Base-by-base conservation (phyloP, 306 rosid genomes). In the Spatholobus suberectus region DNA sequence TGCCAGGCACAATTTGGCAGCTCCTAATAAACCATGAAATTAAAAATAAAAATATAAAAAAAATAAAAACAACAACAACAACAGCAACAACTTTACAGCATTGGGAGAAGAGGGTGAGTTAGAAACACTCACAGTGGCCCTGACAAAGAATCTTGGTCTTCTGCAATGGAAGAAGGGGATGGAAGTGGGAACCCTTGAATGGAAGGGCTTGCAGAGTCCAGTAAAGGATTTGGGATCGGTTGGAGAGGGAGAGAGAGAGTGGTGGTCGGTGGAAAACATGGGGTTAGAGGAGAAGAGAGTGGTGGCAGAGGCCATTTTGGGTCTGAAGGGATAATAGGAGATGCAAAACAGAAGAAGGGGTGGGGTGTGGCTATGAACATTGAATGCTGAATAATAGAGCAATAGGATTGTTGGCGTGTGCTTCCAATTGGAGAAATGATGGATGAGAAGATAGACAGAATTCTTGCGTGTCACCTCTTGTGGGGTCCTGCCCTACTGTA, bases 151-250 rank as follows among this genome's bases (percentile, higher is more conserved):
- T 87, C 86, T 38, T n/a, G 89, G 89, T 17, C 78, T 84, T 8
- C 87, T 37, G 51, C 84, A 69, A 77, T 77, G 91, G 47, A 63
- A 63, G 40, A 85, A 78, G 3, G 90, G 82, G 71, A 86, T 0
- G 2, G 92, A 90, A n/a, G 89, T 78, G 71, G 92, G 78, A 21
- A 82, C 81, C 8, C 84, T 82, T 0, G 92, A 81, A 51, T 84
- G 87, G 58, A 93, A 57, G 78, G 98, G 91, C 24, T 78, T 90
- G 81, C 90, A 89, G 62, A 92, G 93, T 15, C 92, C 90, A 20
- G 80, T 37, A 83, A 94, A 86, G 79, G 97, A 81, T 82, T 89
- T 93, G 82, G 95, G 91, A 84, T 86, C 24, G 27, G 90, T 61
- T 70, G 88, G 88, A 72, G 88, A 63, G 43, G 76, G 89, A 54